phyloP scores from a whole-genome alignment of 495 filamentous ascomycete species.

The Trichoderma orchidacearum region DNA sequence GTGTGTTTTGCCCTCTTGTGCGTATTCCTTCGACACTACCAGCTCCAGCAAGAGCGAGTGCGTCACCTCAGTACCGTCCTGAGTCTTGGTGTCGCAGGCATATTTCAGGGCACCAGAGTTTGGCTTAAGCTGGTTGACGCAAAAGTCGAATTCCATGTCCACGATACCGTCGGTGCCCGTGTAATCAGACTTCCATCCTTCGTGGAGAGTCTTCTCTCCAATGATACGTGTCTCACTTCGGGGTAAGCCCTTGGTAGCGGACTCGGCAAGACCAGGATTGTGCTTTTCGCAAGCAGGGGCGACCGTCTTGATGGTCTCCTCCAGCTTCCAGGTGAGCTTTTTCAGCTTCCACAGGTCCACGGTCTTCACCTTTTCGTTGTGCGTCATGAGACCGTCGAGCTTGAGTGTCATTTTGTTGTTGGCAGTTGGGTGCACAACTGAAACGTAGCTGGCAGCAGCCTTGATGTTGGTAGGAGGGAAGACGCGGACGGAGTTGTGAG shows the following conservation, averaged over 20 bases:
- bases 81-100: conserved; percentile 66
- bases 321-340: conserved; percentile 84
- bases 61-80: conserved; percentile 63
- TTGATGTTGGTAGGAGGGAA: conserved; percentile 94
- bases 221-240: conserved; percentile 68
- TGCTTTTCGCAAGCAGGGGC: conserved; percentile 75
- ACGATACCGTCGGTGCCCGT: conserved; percentile 53
- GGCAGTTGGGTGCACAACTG: conserved; percentile 78
- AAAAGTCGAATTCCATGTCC: conserved; percentile 69
- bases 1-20: conserved; percentile 50
- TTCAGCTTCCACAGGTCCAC: conserved; percentile 72
- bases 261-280: conserved; percentile 39
- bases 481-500: conserved; percentile 73
- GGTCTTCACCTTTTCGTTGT: conserved; percentile 34
- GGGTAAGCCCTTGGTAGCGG: conserved; percentile 52
- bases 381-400: conserved; percentile 63
- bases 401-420: conserved; percentile 66
- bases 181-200: conserved; percentile 96
- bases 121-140: conserved; percentile 38
- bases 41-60: conserved; percentile 87
- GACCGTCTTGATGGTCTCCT: conserved; percentile 68
- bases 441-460: conserved; percentile 63
- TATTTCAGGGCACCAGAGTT: conserved; percentile 30
- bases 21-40: conserved; percentile 88
- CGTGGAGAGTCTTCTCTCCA: conserved; percentile 30